These are phyloP conservation scores for Tagetes erecta DNA, from an alignment of 129 eudicot species.

Conservation along the genomic window DNA sequence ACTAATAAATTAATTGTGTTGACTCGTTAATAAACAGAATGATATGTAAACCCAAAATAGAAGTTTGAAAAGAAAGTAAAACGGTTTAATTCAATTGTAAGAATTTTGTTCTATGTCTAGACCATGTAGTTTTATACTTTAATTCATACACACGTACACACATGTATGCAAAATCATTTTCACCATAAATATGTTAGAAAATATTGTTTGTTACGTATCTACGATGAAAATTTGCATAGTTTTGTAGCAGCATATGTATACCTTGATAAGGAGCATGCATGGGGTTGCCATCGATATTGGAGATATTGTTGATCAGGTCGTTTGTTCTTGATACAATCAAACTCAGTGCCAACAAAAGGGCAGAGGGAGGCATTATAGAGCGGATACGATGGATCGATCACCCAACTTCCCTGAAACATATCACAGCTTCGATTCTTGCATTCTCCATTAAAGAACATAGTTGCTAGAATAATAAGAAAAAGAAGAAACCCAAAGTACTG, in stretches of 20 bases:
- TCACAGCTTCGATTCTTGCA: slow-evolving; percentile 14
- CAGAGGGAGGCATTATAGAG: slow-evolving; percentile 43
- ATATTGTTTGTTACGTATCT: no score
- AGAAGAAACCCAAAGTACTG: slow-evolving; percentile 9
- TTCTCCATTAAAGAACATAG: slow-evolving; percentile 20
- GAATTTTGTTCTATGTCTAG: not conserved
- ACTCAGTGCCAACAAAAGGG: slow-evolving; percentile 59
- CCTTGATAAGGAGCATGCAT: slow-evolving; percentile 65
- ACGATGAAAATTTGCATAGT: no score
- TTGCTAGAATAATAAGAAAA: not conserved
- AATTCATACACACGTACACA: no score
- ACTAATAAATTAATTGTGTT: not conserved
- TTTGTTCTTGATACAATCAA: slow-evolving; percentile 56
- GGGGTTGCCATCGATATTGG: slow-evolving; percentile 78
- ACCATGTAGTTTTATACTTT: no score
- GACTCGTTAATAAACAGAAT: slow-evolving; percentile 10
- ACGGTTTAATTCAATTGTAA: not conserved
- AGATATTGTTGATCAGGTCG: slow-evolving; percentile 69
- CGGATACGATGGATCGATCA: slow-evolving; percentile 42
- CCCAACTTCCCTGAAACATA: slow-evolving; percentile 45
- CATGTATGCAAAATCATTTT: no score
- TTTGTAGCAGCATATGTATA: not conserved
- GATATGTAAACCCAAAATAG: not conserved
- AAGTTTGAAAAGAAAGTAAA: not conserved
- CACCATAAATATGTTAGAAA: no score